Percentiles rank a stretch among this genome's conserved stretches.
Evolutionary conservation across 208 protist genomes (phyloP).

Genomic region (Trypanosoma congolense): DNA sequence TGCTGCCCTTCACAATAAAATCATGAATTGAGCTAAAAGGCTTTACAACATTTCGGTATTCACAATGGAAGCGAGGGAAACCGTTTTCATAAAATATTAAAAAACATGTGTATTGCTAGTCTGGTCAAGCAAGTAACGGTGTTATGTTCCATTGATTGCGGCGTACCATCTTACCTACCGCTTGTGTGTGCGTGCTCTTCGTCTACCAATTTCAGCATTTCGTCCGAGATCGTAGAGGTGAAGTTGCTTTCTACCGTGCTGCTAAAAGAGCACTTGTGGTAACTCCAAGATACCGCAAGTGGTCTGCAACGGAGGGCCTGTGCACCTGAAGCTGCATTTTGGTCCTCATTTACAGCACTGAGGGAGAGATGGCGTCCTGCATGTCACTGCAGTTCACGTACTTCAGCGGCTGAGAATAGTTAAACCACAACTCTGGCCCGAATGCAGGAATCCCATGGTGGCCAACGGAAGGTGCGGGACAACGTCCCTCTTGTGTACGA

Average conservation of each 20-base stretch:
- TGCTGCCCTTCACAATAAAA: too few relatives aligned
- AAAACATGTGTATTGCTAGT: too few relatives aligned
- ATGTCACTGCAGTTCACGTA: conserved; percentile 35
- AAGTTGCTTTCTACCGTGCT: background rate
- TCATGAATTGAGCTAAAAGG: too few relatives aligned
- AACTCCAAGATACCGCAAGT: conserved; percentile 50
- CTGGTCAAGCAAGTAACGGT: too few relatives aligned
- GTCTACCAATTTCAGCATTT: background rate
- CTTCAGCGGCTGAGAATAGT: conserved; percentile 6
- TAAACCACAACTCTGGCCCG: conserved; percentile 52
- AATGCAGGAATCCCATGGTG: conserved; percentile 39
- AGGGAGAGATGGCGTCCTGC: background rate
- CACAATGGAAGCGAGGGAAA: too few relatives aligned
- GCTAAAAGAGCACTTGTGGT: conserved; percentile 43
- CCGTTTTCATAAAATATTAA: too few relatives aligned
- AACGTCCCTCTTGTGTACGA: conserved; percentile 46
- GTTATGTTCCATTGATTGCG: too few relatives aligned
- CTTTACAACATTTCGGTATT: too few relatives aligned
- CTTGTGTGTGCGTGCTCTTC: background rate
- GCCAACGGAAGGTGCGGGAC: conserved; percentile 54
- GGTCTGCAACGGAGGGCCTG: conserved; percentile 28
- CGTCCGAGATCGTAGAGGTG: background rate
- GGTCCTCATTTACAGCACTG: conserved; percentile 26
- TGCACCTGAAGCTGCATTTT: conserved; percentile 47
- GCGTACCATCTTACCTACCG: too few relatives aligned